Evolutionary conservation across 1,284 basidiomycete genomes (phyloP), one percentile per base, ranked within the genome.

Genomic region (Trametes hirsuta): DNA sequence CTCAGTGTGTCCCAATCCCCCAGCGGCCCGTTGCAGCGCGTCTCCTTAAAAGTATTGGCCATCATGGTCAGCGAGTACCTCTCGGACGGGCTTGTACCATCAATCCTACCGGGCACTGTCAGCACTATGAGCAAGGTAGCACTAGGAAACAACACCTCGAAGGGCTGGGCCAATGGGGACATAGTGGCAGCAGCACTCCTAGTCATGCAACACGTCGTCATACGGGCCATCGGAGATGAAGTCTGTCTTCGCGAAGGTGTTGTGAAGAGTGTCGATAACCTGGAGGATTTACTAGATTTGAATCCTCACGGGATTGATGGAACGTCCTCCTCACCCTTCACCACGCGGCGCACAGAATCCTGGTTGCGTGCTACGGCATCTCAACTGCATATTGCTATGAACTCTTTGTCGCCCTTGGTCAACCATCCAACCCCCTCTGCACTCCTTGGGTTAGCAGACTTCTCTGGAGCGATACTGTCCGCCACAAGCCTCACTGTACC

Each of bases 41-140:
- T 78, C 0, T 88, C 91, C 6, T 78, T 97, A 15, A 76, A 83
- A n/a, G 72, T 87, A 9, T 72, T 93, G 0, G 75, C 76, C 21
- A 64, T 82, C 18, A 74, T 95, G 22, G 69, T 95, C 48, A 69
- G 71, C 3, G 59, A 77, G 4, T 95, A 94, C 74, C 79, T 92
- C 34, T 80, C 86, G 3, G 79, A 84, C 36, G 70, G 76, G n/a
- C 79, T 92, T 10, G 72, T 86, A 24, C 87, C 91, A 2, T 85
- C 90, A 6, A 79, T 96, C 18, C 77, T 97, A 24, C 95, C 95
- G 1, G 94, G 95, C 1, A 81, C 91, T 14, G 81, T 93, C 51
- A 95, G 92, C 68, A 76, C 81, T 14, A 88, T 90, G 82, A 82
- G 83, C 41, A 92, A 88, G 66, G 72, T 91, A 15, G 82, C 88